Evolutionary conservation across 345 rosid species (phyloP).

Genomic region (Citrus hindsii): DNA sequence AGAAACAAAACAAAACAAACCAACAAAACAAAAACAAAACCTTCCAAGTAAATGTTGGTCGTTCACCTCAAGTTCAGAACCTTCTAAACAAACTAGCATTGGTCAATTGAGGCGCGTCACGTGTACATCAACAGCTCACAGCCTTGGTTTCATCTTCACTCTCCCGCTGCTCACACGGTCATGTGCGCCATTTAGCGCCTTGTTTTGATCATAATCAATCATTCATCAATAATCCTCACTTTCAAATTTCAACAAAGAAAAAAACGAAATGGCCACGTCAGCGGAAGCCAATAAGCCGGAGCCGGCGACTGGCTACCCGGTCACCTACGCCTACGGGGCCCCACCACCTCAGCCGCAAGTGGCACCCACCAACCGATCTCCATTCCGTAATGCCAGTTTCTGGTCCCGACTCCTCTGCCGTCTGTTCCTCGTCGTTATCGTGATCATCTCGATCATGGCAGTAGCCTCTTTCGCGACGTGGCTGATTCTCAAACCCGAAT

Average conservation of each 20-base stretch:
- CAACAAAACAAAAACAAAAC: too few species aligned
- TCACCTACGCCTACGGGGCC: not conserved
- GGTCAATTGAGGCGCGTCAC: not conserved
- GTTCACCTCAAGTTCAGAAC: not conserved
- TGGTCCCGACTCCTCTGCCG: slow-evolving; percentile 8
- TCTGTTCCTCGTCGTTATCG: not conserved
- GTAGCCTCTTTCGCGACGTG: slow-evolving; percentile 11
- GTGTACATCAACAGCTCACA: not conserved
- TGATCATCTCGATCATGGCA: not conserved
- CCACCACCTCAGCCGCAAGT: not conserved
- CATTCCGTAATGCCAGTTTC: not conserved
- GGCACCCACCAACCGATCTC: not conserved
- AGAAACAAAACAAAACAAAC: too few species aligned
- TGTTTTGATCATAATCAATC: not conserved
- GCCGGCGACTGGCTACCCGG: slow-evolving; percentile 14
- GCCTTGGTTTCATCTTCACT: not conserved
- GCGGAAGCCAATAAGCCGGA: slow-evolving; percentile 2
- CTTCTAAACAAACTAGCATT: not conserved
- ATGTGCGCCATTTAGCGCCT: not conserved
- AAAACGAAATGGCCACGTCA: not conserved
- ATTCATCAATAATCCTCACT: not conserved
- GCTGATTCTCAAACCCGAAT: slow-evolving; percentile 31
- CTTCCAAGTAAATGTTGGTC: not conserved
- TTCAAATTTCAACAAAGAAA: too few species aligned
- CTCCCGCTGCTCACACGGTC: not conserved